Base-by-base conservation (phyloP, 352 stramenopile genomes). In the Globisporangium ultimum region DNA sequence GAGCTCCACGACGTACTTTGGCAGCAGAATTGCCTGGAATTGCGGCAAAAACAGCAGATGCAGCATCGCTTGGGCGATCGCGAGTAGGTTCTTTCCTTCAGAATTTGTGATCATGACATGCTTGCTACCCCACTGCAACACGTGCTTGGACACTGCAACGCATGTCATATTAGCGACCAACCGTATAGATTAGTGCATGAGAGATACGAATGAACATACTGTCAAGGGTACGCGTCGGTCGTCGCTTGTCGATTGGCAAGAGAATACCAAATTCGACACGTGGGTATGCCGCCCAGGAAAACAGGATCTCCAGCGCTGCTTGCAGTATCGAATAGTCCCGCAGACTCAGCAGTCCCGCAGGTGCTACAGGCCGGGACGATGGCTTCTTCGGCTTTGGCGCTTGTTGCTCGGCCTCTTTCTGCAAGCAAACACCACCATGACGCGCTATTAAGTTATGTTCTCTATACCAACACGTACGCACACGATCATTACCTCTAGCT, bases 241-340 rank as follows among this genome's bases (percentile, higher is more conserved):
- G 78, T 14, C 85, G 84, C n/a, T 78, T 77, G 13, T 81, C 79
- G 28, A 92, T 68, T 11, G 80, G 61, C 46, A 83, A 58, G 11
- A 95, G 36, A 14, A 92, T 58, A 1, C 79, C 82, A 15, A 61
- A 21, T 50, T 78, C 74, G 18, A 91, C 74, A 17, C 61, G 67
- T 50, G 79, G 81, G 49, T 84, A 73, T 28, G 68, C 73, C 17
- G 70, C 68, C 86, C 86, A 95, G 32, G 74, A 87, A 52, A 91
- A 79, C 22, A 92, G 69, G 12, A 93, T 54, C 58, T 95, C 86
- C 15, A 92, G 60, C 12, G 78, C 80, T 2, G 86, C 84, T 64
- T 95, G 86, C 24, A 95, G 71, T 53, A 86, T 72, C 18, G 84
- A 89, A 74, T 92, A 93, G 63, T 95, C 86, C 2, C 84, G 78